These are phyloP conservation scores for Lantana camara DNA, from an alignment of 257 asterid genomes.

Conservation along the genomic window DNA sequence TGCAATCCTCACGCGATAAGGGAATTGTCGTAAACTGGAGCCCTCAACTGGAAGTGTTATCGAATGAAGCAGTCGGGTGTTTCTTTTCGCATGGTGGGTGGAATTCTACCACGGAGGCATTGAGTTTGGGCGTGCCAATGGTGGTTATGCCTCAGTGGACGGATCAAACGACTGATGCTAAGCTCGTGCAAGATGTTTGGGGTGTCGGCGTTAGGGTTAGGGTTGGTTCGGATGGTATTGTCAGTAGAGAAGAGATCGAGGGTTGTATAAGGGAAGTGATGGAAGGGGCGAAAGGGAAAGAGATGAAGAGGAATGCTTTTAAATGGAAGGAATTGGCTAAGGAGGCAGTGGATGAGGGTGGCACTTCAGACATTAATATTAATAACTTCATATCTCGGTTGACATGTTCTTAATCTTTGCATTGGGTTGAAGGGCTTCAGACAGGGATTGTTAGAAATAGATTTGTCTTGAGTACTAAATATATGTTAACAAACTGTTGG, in stretches of 20 bases:
- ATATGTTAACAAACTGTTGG: no score
- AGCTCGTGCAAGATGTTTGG: conserved; percentile 72
- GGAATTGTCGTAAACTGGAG: conserved; percentile 63
- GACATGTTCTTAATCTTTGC: not conserved
- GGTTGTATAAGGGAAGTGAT: conserved; percentile 58
- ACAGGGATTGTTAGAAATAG: not conserved
- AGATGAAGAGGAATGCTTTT: conserved; percentile 56
- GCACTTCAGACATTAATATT: conserved; percentile 56
- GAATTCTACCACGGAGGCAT: conserved; percentile 73
- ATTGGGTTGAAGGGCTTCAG: conserved; percentile 12
- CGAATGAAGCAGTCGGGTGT: conserved; percentile 62
- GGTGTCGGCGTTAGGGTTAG: conserved; percentile 54
- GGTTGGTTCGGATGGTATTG: conserved; percentile 46
- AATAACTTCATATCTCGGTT: conserved; percentile 40
- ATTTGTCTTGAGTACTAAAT: no score
- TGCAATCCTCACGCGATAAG: conserved; percentile 23
- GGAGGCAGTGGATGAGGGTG: conserved; percentile 66
- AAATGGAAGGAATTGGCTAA: conserved; percentile 59
- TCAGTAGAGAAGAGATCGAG: conserved; percentile 57
- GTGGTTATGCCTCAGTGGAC: conserved; percentile 87
- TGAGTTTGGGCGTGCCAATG: conserved; percentile 77
- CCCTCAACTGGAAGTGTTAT: conserved; percentile 57
- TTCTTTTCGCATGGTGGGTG: conserved; percentile 81
- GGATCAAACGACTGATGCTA: conserved; percentile 74
- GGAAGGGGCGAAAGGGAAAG: conserved; percentile 54